Conservation (phyloP, 208 protist genomes). For the Trypanosoma melophagium region DNA sequence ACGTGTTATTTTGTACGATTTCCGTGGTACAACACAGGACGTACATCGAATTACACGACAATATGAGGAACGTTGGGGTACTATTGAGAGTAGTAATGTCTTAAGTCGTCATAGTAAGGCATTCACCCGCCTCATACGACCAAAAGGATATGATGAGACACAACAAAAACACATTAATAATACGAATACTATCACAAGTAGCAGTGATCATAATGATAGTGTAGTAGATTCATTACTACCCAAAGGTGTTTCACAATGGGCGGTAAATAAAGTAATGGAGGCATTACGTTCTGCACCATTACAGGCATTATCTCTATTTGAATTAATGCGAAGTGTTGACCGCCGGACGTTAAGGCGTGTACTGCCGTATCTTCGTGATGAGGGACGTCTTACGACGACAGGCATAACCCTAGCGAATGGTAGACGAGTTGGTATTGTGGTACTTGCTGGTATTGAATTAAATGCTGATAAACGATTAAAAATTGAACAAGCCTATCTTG, state of each 20-base stretch:
- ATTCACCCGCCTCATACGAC: constrained; percentile 46
- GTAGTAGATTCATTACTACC: constrained; percentile 5
- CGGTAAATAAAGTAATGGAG: constrained; percentile 53
- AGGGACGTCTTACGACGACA: constrained; percentile 46
- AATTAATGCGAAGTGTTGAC: constrained; percentile 49
- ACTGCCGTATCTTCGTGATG: constrained; percentile 55
- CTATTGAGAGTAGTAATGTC: constrained; percentile 37
- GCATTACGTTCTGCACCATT: constrained; percentile 51
- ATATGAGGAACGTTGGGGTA: constrained; percentile 41
- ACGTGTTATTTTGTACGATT: constrained; percentile 30
- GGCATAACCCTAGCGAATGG: constrained; percentile 33
- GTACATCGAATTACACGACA: constrained; percentile 30
- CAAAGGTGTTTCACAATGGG: constrained; percentile 55
- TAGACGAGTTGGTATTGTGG: constrained; percentile 65
- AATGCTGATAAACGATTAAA: constrained; percentile 6
- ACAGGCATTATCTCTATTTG: constrained; percentile 44
- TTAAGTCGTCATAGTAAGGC: constrained; percentile 29
- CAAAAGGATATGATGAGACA: constrained; percentile 7
- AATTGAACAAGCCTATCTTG: constrained; percentile 35
- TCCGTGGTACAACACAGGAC: constrained; percentile 15
- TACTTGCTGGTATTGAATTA: constrained; percentile 29
- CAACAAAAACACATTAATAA: background rate
- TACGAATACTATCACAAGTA: background rate
- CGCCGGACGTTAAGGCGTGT: constrained; percentile 44
- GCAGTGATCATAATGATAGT: background rate